Conservation (phyloP, 23 red algal species). For the Agarophyton chilense region DNA sequence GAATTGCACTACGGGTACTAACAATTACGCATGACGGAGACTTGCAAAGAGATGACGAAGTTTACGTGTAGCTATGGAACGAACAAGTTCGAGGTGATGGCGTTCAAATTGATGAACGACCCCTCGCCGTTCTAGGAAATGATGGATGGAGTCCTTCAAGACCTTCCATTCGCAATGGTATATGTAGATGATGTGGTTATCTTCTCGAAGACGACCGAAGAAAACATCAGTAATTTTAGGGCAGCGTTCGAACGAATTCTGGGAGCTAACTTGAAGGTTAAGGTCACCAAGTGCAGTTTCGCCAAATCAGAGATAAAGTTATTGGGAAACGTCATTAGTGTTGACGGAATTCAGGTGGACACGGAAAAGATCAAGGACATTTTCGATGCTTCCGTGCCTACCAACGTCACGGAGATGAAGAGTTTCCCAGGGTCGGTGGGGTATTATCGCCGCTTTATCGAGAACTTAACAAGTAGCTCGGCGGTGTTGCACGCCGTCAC, state of each 20-base stretch:
- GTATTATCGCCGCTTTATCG: conserved; percentile 33
- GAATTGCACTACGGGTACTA: too few relatives aligned
- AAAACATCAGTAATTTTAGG: neutral
- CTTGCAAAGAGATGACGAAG: conserved; percentile 7
- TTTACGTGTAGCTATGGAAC: conserved; percentile 1
- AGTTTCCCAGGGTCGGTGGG: neutral
- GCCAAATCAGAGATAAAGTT: neutral
- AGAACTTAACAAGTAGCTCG: neutral
- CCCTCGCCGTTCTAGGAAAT: conserved; percentile 9
- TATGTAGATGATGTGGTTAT: too few relatives aligned
- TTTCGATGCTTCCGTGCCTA: too few relatives aligned
- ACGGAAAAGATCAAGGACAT: too few relatives aligned
- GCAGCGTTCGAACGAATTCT: neutral
- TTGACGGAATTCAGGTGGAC: neutral
- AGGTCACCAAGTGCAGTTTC: conserved; percentile 2
- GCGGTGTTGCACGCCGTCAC: too few relatives aligned
- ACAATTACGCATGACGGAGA: neutral
- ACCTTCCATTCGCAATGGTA: too few relatives aligned
- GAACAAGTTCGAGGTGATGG: conserved; percentile 9
- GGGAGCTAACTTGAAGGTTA: neutral
- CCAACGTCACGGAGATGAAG: too few relatives aligned
- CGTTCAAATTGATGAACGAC: conserved; percentile 13
- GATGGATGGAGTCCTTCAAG: too few relatives aligned
- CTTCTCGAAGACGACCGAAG: too few relatives aligned
- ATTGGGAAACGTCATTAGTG: neutral